Conservation (phyloP, 805 yeast species). For the Wickerhamiella cacticola region DNA sequence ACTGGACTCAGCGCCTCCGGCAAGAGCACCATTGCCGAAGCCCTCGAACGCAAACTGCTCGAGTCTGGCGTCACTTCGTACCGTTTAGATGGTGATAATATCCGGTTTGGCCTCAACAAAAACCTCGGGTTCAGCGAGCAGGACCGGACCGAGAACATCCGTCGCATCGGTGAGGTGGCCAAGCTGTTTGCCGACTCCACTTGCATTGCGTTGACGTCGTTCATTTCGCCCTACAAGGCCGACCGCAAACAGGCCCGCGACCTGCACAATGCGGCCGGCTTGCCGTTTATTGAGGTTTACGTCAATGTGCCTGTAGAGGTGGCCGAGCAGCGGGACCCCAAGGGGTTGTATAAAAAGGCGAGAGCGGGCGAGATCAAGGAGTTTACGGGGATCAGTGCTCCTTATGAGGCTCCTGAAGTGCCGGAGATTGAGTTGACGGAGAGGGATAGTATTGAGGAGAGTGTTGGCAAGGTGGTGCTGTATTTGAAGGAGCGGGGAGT, state of each 20-base stretch:
- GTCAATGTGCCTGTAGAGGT: conserved; percentile 90
- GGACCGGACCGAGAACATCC: conserved; percentile 88
- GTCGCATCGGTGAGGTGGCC: conserved; percentile 90
- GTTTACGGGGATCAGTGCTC: conserved; percentile 92
- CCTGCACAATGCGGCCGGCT: conserved; percentile 57
- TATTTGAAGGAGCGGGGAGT: conserved; percentile 31
- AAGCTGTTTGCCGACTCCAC: conserved; percentile 92
- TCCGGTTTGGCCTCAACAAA: conserved; percentile 88
- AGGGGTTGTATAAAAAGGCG: conserved; percentile 93
- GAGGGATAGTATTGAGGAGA: conserved; percentile 60
- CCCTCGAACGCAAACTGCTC: conserved; percentile 71
- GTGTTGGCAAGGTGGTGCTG: conserved; percentile 58
- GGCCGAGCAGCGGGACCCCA: conserved; percentile 95
- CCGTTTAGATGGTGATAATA: conserved; percentile 85
- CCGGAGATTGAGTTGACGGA: conserved; percentile 81
- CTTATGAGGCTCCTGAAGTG: conserved; percentile 79
- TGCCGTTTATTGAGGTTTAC: conserved; percentile 82
- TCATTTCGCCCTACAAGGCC: conserved; percentile 78
- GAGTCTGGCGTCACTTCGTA: conserved; percentile 61
- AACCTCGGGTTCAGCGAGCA: conserved; percentile 86
- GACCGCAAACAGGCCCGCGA: conserved; percentile 82
- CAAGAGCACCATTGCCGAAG: conserved; percentile 89
- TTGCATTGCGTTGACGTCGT: conserved; percentile 73
- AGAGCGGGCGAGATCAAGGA: conserved; percentile 89
- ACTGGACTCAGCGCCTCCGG: conserved; percentile 95